Evolutionary conservation across 2,329 filamentous ascomycete genomes (phyloP).

Genomic region (Scedosporium dehoogii): DNA sequence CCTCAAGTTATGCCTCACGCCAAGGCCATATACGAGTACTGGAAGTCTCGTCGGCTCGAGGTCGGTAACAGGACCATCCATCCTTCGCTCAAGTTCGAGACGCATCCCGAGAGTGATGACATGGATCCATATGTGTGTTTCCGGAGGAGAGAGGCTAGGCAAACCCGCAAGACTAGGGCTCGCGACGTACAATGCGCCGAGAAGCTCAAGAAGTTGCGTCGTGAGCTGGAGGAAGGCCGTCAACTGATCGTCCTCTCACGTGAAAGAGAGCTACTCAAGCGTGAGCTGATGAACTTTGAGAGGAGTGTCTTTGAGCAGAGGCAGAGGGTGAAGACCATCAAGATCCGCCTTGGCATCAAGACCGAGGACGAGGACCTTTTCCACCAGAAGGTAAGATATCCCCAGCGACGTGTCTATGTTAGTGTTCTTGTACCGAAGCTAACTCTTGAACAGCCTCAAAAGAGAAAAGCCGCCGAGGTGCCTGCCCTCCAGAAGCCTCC

Average conservation of each 20-base stretch:
- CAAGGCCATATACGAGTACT: slow-evolving; percentile 81
- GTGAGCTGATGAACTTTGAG: slow-evolving; percentile 66
- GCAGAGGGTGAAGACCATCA: slow-evolving; percentile 73
- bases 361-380: slow-evolving; percentile 88
- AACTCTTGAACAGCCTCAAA: slow-evolving; percentile 50
- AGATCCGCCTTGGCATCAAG: slow-evolving; percentile 81
- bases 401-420: neutral
- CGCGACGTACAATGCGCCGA: slow-evolving; percentile 91
- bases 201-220: slow-evolving; percentile 83
- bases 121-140: slow-evolving; percentile 97
- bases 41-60: slow-evolving; percentile 62
- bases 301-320: slow-evolving; percentile 75
- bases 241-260: slow-evolving; percentile 68
- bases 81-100: slow-evolving; percentile 83
- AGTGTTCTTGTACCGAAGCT: slow-evolving; percentile 18
- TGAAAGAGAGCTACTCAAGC: slow-evolving; percentile 70
- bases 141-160: slow-evolving; percentile 83
- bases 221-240: slow-evolving; percentile 82
- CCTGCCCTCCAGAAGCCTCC: slow-evolving; percentile 52
- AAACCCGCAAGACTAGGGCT: slow-evolving; percentile 88
- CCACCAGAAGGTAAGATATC: slow-evolving; percentile 70
- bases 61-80: slow-evolving; percentile 64
- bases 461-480: slow-evolving; percentile 54
- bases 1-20: slow-evolving; percentile 46
- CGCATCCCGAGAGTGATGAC: slow-evolving; percentile 87